A percentile compares a stretch with the other conserved stretches of the same genome.
phyloP scores from a whole-genome alignment of 495 filamentous ascomycete species.

The Cercophora scortea region DNA sequence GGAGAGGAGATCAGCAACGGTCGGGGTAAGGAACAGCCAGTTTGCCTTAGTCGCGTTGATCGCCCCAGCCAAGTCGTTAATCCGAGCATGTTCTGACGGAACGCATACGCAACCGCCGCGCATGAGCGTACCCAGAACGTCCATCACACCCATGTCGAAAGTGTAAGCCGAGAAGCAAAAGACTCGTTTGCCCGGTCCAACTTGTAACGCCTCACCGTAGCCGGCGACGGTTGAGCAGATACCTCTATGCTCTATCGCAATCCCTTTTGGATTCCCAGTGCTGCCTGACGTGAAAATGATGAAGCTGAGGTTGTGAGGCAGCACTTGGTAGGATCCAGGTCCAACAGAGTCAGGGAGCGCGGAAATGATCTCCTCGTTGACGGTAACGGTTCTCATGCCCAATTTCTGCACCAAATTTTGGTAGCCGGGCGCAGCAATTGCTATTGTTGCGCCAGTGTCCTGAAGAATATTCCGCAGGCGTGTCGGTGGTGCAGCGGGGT shows the following conservation, averaged over 20 bases:
- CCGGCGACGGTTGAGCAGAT: neutral
- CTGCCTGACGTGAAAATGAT: neutral
- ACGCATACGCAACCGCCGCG: neutral
- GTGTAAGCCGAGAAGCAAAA: neutral
- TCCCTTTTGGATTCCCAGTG: neutral
- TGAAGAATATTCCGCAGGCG: no score
- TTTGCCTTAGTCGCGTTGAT: neutral
- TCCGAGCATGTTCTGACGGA: neutral
- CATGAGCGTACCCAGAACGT: neutral
- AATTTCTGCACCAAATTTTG: no score
- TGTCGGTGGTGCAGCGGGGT: no score
- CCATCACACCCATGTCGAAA: neutral
- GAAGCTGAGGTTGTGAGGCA: no score
- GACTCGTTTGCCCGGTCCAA: neutral
- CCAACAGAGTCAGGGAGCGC: no score
- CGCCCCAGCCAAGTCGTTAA: neutral
- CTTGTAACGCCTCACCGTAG: neutral
- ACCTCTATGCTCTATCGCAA: neutral
- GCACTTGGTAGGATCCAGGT: no score
- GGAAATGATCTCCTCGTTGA: no score
- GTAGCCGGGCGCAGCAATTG: no score
- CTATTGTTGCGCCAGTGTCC: no score
- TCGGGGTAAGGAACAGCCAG: neutral
- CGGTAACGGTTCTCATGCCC: no score
- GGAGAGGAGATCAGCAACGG: neutral